A percentile compares a stretch with the other conserved stretches of the same genome.
Evolutionary conservation across 805 yeast species (phyloP).

Genomic region (Sungouiozyma intestinalis): DNA sequence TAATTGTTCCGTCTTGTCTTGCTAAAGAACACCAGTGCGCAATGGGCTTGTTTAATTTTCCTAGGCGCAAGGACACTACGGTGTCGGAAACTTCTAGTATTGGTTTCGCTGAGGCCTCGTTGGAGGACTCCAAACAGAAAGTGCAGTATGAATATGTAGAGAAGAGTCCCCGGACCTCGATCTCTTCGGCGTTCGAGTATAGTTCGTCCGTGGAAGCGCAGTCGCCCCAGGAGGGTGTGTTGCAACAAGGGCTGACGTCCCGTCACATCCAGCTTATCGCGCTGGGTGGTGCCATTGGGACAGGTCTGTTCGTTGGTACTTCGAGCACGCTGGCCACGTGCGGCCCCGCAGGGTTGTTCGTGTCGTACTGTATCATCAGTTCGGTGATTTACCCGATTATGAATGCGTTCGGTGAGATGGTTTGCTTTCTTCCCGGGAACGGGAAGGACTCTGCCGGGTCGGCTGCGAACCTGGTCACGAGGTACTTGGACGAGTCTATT

Average conservation of each 20-base stretch:
- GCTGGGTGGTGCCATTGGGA: conserved; percentile 75
- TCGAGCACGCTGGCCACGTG: conserved; percentile 51
- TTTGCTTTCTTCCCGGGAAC: conserved; percentile 45
- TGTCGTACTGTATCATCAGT: conserved; percentile 54
- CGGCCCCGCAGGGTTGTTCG: conserved; percentile 62
- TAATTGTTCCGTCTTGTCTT: no score
- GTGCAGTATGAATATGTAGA: neutral
- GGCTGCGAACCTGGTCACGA: conserved; percentile 44
- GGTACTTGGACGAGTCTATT: conserved; percentile 49
- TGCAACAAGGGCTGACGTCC: conserved; percentile 31
- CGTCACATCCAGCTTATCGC: conserved; percentile 77
- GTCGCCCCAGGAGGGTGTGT: conserved; percentile 1
- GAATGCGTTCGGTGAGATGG: conserved; percentile 59
- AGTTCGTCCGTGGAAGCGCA: neutral
- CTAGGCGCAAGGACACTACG: neutral
- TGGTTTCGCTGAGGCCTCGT: neutral
- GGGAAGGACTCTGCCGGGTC: conserved; percentile 41
- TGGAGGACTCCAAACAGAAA: conserved; percentile 2
- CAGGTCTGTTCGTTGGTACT: conserved; percentile 72
- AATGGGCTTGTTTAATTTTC: neutral
- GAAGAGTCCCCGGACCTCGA: neutral
- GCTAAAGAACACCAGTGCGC: no score
- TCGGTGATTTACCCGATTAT: conserved; percentile 55
- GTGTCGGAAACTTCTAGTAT: neutral
- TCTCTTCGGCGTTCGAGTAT: neutral